Evolutionary conservation across 345 rosid genomes (phyloP), one percentile per base, ranked within the genome.

Genomic region (Camelina neglecta): DNA sequence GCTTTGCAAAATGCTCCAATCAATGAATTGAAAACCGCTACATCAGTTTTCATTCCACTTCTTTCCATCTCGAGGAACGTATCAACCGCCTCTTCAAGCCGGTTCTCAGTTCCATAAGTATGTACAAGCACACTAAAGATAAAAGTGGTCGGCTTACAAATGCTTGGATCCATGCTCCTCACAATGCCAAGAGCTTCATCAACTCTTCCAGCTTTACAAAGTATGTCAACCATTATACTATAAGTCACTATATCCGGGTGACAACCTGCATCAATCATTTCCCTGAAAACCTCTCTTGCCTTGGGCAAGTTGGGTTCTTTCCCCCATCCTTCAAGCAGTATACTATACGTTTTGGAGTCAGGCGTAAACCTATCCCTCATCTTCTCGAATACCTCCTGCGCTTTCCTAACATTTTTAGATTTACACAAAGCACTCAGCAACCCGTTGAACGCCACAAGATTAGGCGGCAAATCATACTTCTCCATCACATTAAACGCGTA

Each of bases 241-340:
- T 90, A 91, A 0, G 97, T 93, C 75, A 91, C 97, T 59, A 90
- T 84, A 84, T 93, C 98, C 4, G 96, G 97, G 16, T 78, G 29
- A 65, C 97, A 93, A 35, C 94, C 93, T 15, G 57, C 60, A 15
- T 83, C 74, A 38, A 86, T 76, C 98, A 91, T 93, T 66, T 88
- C 96, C 64, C 81, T 64, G 61, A 88, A 93, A 68, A 86, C 79
- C 75, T 87, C 93, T 80, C 98, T 85, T 0, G 96, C 96, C 83
- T 86, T 93, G 4, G 94, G 93, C 68, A 93, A 80, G 59, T 93
- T 91, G 0, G 97, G 98, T 57, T 83, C 89, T 72, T 83, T 91
- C 23, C 97, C 98, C 98, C 98, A 93, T 26, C 96, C 98, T 20
- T 84, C 93, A 77, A 91, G 77, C 87, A 93, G 71, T 80, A 93